Conservation (phyloP, 352 stramenopile species). For the Phytophthora cactorum region DNA sequence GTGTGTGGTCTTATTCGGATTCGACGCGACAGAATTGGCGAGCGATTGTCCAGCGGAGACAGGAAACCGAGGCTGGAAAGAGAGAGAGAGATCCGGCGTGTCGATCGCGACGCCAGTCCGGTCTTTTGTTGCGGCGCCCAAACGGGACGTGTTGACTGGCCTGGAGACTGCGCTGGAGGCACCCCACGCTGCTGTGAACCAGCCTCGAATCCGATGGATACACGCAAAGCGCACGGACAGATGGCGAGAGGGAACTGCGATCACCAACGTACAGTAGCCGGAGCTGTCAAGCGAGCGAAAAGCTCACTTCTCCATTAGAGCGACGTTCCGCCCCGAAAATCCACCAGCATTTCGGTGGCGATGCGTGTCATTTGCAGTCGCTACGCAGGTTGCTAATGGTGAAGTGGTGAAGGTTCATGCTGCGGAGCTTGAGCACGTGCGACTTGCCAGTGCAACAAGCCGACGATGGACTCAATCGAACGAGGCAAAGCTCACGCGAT, state of each 20-base stretch:
- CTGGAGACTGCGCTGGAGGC: too few relatives aligned
- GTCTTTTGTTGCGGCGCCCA: constrained; percentile 16
- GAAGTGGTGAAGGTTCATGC: constrained; percentile 4
- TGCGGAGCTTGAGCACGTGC: constrained; percentile 2
- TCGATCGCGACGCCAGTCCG: constrained; percentile 14
- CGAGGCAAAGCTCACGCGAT: constrained; percentile 23
- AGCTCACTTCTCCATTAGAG: neutral
- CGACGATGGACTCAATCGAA: constrained; percentile 27
- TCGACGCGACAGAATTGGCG: neutral
- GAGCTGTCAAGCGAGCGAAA: constrained; percentile 2
- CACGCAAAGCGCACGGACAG: constrained; percentile 3
- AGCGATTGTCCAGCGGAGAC: constrained; percentile 12
- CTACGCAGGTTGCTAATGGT: neutral
- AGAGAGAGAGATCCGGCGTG: constrained; percentile 31
- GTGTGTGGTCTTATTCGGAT: neutral
- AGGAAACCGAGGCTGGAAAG: constrained; percentile 2
- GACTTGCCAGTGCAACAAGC: constrained; percentile 24
- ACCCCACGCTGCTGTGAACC: too few relatives aligned
- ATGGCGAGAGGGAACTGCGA: constrained; percentile 23
- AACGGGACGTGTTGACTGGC: constrained; percentile 11
- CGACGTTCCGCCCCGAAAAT: constrained; percentile 27
- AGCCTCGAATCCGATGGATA: too few relatives aligned
- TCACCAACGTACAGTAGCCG: constrained; percentile 1
- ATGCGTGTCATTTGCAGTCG: neutral
- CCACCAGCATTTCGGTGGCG: constrained; percentile 32